These are phyloP conservation scores for Plantago elongata DNA, from an alignment of 257 asterid species.

Conservation along the genomic window DNA sequence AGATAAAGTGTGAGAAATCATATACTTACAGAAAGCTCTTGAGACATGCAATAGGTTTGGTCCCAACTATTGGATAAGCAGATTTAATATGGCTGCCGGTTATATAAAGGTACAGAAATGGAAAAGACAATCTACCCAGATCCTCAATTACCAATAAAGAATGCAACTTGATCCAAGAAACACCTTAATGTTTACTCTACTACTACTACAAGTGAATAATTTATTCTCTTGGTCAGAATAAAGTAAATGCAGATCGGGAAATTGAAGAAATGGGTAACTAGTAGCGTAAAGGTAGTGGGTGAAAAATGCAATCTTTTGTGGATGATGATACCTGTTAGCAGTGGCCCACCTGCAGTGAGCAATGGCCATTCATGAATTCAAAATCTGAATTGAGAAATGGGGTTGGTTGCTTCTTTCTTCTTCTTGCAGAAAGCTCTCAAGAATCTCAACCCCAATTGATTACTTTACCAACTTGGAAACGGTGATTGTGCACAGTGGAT, in stretches of 20 bases:
- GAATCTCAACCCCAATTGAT: constrained; percentile 18
- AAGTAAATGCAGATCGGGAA: constrained; percentile 15
- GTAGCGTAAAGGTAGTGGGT: constrained; percentile 13
- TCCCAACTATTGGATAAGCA: too few relatives aligned
- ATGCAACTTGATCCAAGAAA: constrained; percentile 26
- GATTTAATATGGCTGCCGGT: constrained; percentile 16
- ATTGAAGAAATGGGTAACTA: constrained; percentile 20
- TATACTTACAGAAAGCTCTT: constrained; percentile 19
- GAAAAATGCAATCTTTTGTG: constrained; percentile 20
- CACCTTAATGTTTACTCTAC: constrained; percentile 8
- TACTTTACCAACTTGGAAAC: constrained; percentile 8
- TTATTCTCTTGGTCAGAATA: too few relatives aligned
- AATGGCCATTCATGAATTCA: constrained; percentile 15
- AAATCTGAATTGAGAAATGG: constrained; percentile 14
- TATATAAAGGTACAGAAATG: constrained; percentile 7
- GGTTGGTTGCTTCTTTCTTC: too few relatives aligned
- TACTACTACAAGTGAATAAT: too few relatives aligned
- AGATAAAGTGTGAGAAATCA: neutral
- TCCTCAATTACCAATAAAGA: constrained; percentile 37
- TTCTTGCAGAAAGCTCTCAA: constrained; percentile 30
- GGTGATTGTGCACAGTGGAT: constrained; percentile 18
- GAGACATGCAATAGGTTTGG: constrained; percentile 15
- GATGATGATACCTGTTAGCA: constrained; percentile 17
- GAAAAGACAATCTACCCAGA: constrained; percentile 16
- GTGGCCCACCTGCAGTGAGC: constrained; percentile 38